Base-by-base conservation (phyloP, 2,329 filamentous ascomycete species). In the Stemphylium vesicarium region DNA sequence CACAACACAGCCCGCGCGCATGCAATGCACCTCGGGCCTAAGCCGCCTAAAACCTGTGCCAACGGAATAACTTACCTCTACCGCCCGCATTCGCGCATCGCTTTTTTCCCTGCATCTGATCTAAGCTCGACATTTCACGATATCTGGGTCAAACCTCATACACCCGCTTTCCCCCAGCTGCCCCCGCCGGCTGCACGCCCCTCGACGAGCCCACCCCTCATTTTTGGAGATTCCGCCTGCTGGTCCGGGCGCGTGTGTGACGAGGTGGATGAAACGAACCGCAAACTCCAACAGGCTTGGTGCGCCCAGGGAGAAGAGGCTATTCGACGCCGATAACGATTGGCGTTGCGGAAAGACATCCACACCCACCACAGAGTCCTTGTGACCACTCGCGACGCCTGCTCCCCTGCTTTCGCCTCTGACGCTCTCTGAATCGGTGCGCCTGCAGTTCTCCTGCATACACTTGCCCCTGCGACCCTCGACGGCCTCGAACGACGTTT, bases 201-300 rank as follows among this genome's bases (percentile, higher is more conserved):
- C 56, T 61, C 62, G 56, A 62, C 53, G 22, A 41, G 50, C 45
- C 53, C 60, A 56, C 65, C 65, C 65, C 63, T 63, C 59, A 61
- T 59, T 62, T 65, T 62, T 63, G 40, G 31, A 56, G 6, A 50
- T 59, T 50, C 48, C 56, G 58, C 58, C 58, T 60, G 63, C 63
- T 63, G 63, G 63, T 54, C 63, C 63, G 63, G 59, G 65, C 65
- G 62, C 56, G 57, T 62, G 65, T 66, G 65, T 64, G 63, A 68
- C 64, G 61, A 64, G 64, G 51, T 66, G 64, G 55, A 68, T 64
- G 63, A 65, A 58, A 58, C 60, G 59, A 60, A 57, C 56, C 59
- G 49, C 53, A 59, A 47, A 50, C 63, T 64, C 56, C 62, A 50
- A 60, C 59, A 57, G 62, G 65, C 59, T 64, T 65, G 59, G 61